Evolutionary conservation across 192 early-diverging fungal genomes (phyloP).

Genomic region (Podila horticola): DNA sequence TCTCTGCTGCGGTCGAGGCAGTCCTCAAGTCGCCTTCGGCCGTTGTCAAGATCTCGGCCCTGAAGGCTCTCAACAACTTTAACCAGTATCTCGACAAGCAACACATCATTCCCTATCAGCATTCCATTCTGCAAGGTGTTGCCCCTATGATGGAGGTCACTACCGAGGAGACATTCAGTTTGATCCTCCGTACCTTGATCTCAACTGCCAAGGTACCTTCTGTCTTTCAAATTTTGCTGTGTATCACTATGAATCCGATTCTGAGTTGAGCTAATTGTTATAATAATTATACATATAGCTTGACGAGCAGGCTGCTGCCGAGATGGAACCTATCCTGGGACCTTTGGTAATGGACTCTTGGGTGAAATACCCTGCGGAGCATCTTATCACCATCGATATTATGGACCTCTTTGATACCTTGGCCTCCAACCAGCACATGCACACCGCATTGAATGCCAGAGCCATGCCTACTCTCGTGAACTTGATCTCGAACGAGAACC

Average conservation of each 20-base stretch:
- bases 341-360: conserved; percentile 82
- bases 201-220: conserved; percentile 65
- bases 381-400: conserved; percentile 77
- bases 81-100: conserved; percentile 62
- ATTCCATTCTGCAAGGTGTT: conserved; percentile 69
- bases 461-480: conserved; percentile 76
- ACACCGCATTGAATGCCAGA: conserved; percentile 73
- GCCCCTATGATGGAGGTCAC: conserved; percentile 64
- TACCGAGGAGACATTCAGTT: conserved; percentile 72
- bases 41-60: conserved; percentile 75
- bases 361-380: conserved; percentile 81
- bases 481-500: conserved; percentile 44
- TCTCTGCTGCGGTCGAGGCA: conserved; percentile 80
- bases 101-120: conserved; percentile 64
- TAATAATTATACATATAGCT: conserved; percentile 53
- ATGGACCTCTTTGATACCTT: conserved; percentile 83
- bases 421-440: conserved; percentile 72
- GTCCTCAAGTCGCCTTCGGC: conserved; percentile 63
- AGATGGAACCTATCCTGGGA: conserved; percentile 76
- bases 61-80: conserved; percentile 74
- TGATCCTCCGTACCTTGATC: conserved; percentile 75
- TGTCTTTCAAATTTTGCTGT: too few relatives aligned
- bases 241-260: too few relatives aligned
- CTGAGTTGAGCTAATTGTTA: not conserved
- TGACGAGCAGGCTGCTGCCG: conserved; percentile 75